phyloP scores from a whole-genome alignment of 176 grass and related monocot species.

The Tillandsia fasciculata region DNA sequence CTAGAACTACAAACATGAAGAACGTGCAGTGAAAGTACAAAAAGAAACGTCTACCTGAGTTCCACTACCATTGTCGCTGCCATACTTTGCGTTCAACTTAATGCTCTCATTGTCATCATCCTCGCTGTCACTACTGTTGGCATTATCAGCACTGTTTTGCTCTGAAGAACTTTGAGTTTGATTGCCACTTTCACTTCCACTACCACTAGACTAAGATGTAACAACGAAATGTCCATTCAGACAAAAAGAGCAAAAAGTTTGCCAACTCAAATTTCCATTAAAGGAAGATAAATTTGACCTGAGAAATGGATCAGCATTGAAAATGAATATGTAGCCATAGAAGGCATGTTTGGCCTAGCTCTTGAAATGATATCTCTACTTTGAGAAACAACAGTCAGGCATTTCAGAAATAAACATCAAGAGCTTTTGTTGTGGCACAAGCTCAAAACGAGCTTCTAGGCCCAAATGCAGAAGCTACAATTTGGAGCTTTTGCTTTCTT shows the following conservation, averaged over 20 bases:
- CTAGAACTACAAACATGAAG: conserved; percentile 4
- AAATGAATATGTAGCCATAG: too few relatives aligned
- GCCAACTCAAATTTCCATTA: neutral
- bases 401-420: too few relatives aligned
- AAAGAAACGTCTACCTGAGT: conserved; percentile 49
- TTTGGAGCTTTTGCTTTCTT: too few relatives aligned
- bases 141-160: conserved; percentile 41
- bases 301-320: neutral
- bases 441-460: too few relatives aligned
- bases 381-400: too few relatives aligned
- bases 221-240: neutral
- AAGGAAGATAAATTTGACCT: neutral
- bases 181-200: conserved; percentile 86
- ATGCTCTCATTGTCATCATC: conserved; percentile 33
- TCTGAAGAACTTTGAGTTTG: conserved; percentile 58
- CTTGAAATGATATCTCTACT: too few relatives aligned
- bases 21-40: conserved; percentile 14
- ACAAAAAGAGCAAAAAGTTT: neutral
- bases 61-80: conserved; percentile 75
- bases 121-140: conserved; percentile 42
- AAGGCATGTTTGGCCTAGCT: too few relatives aligned
- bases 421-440: too few relatives aligned
- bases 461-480: too few relatives aligned
- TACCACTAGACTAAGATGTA: conserved; percentile 70
- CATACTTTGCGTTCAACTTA: conserved; percentile 58